Evolutionary conservation across 2,329 filamentous ascomycete species (phyloP).

Genomic region (Daldinia eschscholtzii): DNA sequence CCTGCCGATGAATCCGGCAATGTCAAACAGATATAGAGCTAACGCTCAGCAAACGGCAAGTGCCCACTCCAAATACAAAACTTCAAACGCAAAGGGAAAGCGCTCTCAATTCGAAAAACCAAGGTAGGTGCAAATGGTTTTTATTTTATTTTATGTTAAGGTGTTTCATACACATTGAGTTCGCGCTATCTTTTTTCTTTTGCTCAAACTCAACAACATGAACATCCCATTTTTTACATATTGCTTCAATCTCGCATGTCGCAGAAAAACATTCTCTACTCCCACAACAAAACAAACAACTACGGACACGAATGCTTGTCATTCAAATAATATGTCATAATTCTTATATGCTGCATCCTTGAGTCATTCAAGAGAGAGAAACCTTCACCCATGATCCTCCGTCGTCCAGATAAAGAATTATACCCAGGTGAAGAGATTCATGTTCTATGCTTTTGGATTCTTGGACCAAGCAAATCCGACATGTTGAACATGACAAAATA

Average conservation of each 20-base stretch:
- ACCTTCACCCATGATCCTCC: constrained; percentile 20
- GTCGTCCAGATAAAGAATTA: constrained; percentile 17
- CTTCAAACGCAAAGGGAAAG: not conserved
- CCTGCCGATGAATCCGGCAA: not conserved
- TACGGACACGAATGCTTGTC: not conserved
- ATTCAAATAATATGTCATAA: constrained; percentile 3
- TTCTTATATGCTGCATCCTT: constrained; percentile 6
- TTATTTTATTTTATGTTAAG: not conserved
- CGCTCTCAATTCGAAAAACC: not conserved
- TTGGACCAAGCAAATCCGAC: constrained; percentile 1
- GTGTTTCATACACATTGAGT: constrained; percentile 1
- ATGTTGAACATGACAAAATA: constrained; percentile 25
- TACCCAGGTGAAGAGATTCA: constrained; percentile 1
- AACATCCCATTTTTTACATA: not conserved
- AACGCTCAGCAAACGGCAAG: not conserved
- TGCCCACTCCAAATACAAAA: not conserved
- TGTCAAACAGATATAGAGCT: not conserved
- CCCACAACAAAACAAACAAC: not conserved
- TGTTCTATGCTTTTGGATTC: constrained; percentile 21
- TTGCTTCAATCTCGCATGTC: not conserved
- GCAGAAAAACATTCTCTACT: not conserved
- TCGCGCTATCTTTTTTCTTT: not conserved
- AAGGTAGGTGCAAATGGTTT: not conserved
- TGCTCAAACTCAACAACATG: not conserved
- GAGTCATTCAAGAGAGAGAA: constrained; percentile 17